Conservation (phyloP, 2,329 filamentous ascomycete genomes). For the Fusarium nematophilum region DNA sequence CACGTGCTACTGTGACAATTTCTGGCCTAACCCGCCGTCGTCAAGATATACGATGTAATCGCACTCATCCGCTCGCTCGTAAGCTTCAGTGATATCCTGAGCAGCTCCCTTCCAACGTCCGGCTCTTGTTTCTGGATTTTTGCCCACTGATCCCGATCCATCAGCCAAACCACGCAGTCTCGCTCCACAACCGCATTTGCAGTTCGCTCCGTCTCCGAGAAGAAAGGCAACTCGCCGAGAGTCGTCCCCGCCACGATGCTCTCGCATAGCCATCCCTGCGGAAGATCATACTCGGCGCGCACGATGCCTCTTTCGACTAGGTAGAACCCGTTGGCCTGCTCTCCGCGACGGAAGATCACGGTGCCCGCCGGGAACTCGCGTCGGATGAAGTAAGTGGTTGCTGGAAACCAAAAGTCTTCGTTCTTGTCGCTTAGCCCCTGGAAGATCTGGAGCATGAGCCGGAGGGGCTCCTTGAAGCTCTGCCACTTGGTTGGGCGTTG, state of each 20-base stretch:
- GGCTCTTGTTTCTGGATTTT: constrained; percentile 77
- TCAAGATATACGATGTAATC: constrained; percentile 68
- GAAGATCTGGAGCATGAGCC: constrained; percentile 95
- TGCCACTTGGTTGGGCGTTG: constrained; percentile 77
- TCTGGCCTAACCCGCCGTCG: constrained; percentile 56
- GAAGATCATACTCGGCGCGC: constrained; percentile 88
- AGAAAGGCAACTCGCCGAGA: constrained; percentile 96
- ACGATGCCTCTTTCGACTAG: constrained; percentile 90
- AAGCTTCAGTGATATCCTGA: constrained; percentile 90
- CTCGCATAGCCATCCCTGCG: constrained; percentile 89
- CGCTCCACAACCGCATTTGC: constrained; percentile 87
- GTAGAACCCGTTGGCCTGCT: constrained; percentile 86
- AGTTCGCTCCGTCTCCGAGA: constrained; percentile 88
- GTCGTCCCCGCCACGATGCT: constrained; percentile 95
- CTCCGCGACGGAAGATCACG: constrained; percentile 81
- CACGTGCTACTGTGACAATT: not conserved
- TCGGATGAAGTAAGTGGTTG: constrained; percentile 78
- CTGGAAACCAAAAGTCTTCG: constrained; percentile 95
- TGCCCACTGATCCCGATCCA: constrained; percentile 78
- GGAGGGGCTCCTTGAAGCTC: constrained; percentile 88
- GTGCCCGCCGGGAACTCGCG: constrained; percentile 76
- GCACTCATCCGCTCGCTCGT: constrained; percentile 91
- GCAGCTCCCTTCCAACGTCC: constrained; percentile 83
- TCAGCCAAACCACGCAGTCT: constrained; percentile 84
- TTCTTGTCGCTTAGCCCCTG: constrained; percentile 86